A percentile compares a stretch with the other conserved stretches of the same genome.
Evolutionary conservation across 23 red algal species (phyloP).

Genomic region (Gracilaria domingensis): DNA sequence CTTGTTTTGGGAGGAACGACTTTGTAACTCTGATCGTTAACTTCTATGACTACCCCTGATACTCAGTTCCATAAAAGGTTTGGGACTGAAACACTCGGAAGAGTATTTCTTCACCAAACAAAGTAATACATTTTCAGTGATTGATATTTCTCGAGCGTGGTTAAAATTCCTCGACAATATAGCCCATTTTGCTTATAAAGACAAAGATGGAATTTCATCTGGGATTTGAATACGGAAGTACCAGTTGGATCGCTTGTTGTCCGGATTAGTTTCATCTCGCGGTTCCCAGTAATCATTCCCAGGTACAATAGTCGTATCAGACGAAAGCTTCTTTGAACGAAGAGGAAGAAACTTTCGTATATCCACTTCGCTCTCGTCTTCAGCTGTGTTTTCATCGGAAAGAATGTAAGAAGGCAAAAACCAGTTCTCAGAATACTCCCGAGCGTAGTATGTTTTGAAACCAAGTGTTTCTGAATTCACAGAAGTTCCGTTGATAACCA

Average conservation of each 20-base stretch:
- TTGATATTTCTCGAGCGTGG: too few relatives aligned
- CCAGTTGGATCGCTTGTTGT: slow-evolving; percentile 58
- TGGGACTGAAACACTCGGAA: too few relatives aligned
- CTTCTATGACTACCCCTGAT: too few relatives aligned
- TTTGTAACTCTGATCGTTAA: neutral
- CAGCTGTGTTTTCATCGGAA: slow-evolving; percentile 43
- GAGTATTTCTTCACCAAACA: too few relatives aligned
- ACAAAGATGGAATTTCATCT: slow-evolving; percentile 27
- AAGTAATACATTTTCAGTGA: too few relatives aligned
- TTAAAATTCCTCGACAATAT: too few relatives aligned
- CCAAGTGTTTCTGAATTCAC: slow-evolving; percentile 27
- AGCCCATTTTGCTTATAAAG: slow-evolving; percentile 30
- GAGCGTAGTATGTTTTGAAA: slow-evolving; percentile 43
- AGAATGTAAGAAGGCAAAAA: slow-evolving; percentile 56
- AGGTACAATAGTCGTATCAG: slow-evolving; percentile 9
- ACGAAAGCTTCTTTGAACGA: slow-evolving; percentile 36
- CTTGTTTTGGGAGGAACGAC: neutral
- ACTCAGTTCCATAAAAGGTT: too few relatives aligned
- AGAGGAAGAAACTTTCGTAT: slow-evolving; percentile 60
- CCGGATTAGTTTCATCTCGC: slow-evolving; percentile 36
- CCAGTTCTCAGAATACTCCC: slow-evolving; percentile 61
- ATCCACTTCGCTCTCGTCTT: slow-evolving; percentile 60
- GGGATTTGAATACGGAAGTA: slow-evolving; percentile 64
- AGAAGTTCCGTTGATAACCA: slow-evolving; percentile 60
- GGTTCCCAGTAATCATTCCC: slow-evolving; percentile 73